Evolutionary conservation across 495 filamentous ascomycete genomes (phyloP), one percentile per base, ranked within the genome.

Genomic region (Aspergillus avenaceus): DNA sequence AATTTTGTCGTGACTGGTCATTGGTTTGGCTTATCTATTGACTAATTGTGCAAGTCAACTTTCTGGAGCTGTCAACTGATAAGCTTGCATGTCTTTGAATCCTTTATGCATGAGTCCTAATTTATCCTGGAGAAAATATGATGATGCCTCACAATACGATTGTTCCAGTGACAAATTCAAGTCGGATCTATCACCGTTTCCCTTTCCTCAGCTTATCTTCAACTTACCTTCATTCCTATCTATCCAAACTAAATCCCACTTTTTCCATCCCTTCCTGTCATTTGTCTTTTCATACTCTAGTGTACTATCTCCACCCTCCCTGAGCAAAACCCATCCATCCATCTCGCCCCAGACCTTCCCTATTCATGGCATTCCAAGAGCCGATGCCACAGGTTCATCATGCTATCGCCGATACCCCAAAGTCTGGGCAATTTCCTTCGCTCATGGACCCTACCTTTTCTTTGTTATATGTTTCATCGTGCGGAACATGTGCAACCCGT

Each of bases 11-110:
- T 37, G 16, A 42, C 21, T 50, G 47, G 26, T 21, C 24, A 25
- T 42, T 24, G 34, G 34, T 34, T 26, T 25, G 41, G 41, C 41
- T 24, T 24, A 44, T 28, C n/a, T 23, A 22, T 12, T 41, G 38
- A 41, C 38, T 41, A 41, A 41, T 25, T n/a, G 19, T 12, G 38
- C 38, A 22, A 41, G 38, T 41, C 38, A 41, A 24, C 41, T 13
- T 46, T 47, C 50, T 42, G 22, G 48, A 40, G 47, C 41, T 45
- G 41, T 47, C 50, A 41, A 41, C 42, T 53, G 45, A 52, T 45
- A 45, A 45, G 49, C 28, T 45, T 26, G 31, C n/a, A 29, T 29
- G n/a, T n/a, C n/a, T n/a, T n/a, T 40, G 1, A 13, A 18, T 40
- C 5, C 4, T 18, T n/a, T n/a, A n/a, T n/a, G n/a, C n/a, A n/a